Evolutionary conservation across 1,139 yeast species (phyloP).

Genomic region (Arxiozyma bovina): DNA sequence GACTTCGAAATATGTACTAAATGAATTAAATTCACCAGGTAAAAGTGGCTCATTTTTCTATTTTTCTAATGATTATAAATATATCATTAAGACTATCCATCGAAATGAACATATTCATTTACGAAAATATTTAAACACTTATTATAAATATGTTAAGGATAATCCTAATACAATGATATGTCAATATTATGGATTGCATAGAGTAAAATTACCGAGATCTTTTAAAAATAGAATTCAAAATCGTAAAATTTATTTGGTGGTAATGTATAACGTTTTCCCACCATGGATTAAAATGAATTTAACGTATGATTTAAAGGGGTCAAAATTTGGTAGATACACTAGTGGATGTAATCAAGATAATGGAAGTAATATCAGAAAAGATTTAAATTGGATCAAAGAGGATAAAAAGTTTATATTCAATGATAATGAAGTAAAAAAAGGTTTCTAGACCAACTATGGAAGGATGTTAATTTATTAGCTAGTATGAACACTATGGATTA

Average conservation of each 20-base stretch:
- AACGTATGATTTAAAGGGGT: conserved; percentile 87
- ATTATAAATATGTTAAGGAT: conserved; percentile 65
- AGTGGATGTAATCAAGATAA: conserved; percentile 9
- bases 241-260: conserved; percentile 82
- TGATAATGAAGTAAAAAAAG: conserved; percentile 44
- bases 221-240: conserved; percentile 34
- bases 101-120: conserved; percentile 83
- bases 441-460: conserved; percentile 59
- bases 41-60: conserved; percentile 94
- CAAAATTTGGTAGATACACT: conserved; percentile 73
- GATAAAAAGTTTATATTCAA: conserved; percentile 60
- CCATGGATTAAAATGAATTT: conserved; percentile 80
- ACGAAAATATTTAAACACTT: conserved; percentile 60
- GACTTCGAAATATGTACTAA: conserved; percentile 83
- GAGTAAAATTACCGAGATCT: conserved; percentile 78
- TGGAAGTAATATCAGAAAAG: conserved; percentile 5
- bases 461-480: conserved; percentile 65
- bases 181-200: conserved; percentile 88
- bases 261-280: conserved; percentile 93
- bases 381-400: conserved; percentile 72
- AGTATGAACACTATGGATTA: conserved; percentile 87
- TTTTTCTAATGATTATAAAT: conserved; percentile 87
- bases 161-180: conserved; percentile 84
- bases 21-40: conserved; percentile 92
- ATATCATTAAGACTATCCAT: conserved; percentile 89